A percentile compares a stretch with the other conserved stretches of the same genome.
Evolutionary conservation across 2,329 filamentous ascomycete genomes (phyloP).

Genomic region (Phialocephala sp.): DNA sequence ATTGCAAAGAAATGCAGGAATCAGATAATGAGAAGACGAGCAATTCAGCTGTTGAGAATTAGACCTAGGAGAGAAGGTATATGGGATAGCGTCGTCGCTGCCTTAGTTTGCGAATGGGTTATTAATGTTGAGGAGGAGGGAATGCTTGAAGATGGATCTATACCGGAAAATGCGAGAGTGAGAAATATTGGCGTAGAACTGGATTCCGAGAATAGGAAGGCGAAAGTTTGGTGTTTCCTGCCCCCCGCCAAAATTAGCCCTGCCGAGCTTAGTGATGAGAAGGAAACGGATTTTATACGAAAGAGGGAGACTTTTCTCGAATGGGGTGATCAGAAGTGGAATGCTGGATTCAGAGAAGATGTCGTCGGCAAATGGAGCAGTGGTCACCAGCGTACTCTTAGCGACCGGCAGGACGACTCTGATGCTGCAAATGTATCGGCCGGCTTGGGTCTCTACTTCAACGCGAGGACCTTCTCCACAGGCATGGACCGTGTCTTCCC

Average conservation of each 20-base stretch:
- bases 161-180: neutral
- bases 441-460: neutral
- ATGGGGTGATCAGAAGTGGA: neutral
- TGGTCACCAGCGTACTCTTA: neutral
- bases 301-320: neutral
- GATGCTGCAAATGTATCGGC: neutral
- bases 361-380: neutral
- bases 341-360: neutral
- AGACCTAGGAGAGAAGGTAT: slow-evolving; percentile 67
- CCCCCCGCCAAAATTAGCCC: neutral
- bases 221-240: slow-evolving; percentile 11
- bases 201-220: slow-evolving; percentile 5
- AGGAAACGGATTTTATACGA: neutral
- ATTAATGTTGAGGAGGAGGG: slow-evolving; percentile 12
- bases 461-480: neutral
- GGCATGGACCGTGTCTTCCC: neutral
- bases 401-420: neutral
- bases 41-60: slow-evolving; percentile 63
- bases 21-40: slow-evolving; percentile 59
- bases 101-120: slow-evolving; percentile 8
- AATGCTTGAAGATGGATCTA: slow-evolving; percentile 1
- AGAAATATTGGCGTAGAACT: slow-evolving; percentile 1
- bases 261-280: neutral
- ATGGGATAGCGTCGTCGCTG: slow-evolving; percentile 55
- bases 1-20: slow-evolving; percentile 68